A percentile compares a stretch with the other conserved stretches of the same genome.
Evolutionary conservation across 2,329 filamentous ascomycete genomes (phyloP).

Genomic region (Colletotrichum sp.): DNA sequence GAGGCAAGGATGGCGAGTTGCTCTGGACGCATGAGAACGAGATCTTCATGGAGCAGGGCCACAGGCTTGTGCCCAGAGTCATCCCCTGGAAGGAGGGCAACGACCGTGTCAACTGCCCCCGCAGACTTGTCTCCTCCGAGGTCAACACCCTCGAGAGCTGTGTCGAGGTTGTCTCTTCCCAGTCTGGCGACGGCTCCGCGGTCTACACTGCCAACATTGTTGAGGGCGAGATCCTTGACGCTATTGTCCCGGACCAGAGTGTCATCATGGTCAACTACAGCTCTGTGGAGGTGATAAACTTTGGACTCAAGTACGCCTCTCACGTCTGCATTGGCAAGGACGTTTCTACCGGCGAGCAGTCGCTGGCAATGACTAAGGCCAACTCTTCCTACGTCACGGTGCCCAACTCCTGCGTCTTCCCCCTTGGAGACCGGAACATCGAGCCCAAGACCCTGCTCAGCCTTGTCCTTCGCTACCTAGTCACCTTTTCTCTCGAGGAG

Average conservation of each 20-base stretch:
- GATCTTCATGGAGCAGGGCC: slow-evolving; percentile 39
- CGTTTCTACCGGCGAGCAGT: slow-evolving; percentile 24
- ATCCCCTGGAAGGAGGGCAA: slow-evolving; percentile 43
- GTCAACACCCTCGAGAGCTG: slow-evolving; percentile 37
- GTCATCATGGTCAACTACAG: slow-evolving; percentile 41
- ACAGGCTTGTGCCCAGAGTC: slow-evolving; percentile 41
- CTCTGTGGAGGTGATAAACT: slow-evolving; percentile 32
- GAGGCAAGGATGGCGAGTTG: not conserved
- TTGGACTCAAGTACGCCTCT: slow-evolving; percentile 23
- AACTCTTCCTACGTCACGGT: slow-evolving; percentile 40
- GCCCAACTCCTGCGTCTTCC: slow-evolving; percentile 20
- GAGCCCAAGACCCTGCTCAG: slow-evolving; percentile 27
- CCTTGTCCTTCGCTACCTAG: slow-evolving; percentile 27
- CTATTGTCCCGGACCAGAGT: not conserved
- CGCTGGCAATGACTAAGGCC: slow-evolving; percentile 32
- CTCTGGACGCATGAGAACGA: slow-evolving; percentile 19
- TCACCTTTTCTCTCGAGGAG: slow-evolving; percentile 22
- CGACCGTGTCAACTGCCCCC: slow-evolving; percentile 40
- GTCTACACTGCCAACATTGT: slow-evolving; percentile 25
- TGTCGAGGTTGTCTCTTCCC: slow-evolving; percentile 30
- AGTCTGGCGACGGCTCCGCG: slow-evolving; percentile 17
- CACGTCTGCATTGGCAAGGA: slow-evolving; percentile 39
- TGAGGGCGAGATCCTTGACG: slow-evolving; percentile 19
- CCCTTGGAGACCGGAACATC: slow-evolving; percentile 9
- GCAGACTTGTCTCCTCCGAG: slow-evolving; percentile 35